These are phyloP conservation scores for Croton laevigatus DNA, from an alignment of 441 rosid species.

Conservation along the genomic window DNA sequence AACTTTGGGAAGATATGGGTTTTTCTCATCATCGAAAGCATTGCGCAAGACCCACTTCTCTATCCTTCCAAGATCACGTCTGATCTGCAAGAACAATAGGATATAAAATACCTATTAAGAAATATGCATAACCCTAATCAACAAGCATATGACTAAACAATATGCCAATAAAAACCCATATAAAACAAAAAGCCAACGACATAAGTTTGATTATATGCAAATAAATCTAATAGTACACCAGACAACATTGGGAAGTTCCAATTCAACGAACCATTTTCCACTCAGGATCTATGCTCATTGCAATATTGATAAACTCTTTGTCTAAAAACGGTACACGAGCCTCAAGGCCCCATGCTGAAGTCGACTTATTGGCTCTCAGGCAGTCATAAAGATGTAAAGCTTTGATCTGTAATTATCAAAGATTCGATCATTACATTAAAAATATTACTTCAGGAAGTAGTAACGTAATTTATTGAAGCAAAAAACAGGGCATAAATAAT, in stretches of 20 bases:
- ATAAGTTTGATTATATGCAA: neutral
- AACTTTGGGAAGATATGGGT: constrained; percentile 82
- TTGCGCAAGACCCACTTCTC: constrained; percentile 83
- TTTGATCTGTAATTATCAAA: constrained; percentile 61
- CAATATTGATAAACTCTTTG: constrained; percentile 67
- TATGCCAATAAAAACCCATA: neutral
- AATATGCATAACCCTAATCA: neutral
- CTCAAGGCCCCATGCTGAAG: constrained; percentile 99
- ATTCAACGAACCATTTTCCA: constrained; percentile 74
- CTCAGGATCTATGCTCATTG: constrained; percentile 98
- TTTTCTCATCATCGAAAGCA: constrained; percentile 74
- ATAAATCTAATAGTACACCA: neutral
- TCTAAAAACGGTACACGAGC: constrained; percentile 99
- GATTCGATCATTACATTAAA: constrained; percentile 21
- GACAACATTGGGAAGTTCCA: neutral
- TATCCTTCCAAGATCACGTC: constrained; percentile 70
- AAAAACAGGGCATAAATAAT: neutral
- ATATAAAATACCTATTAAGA: neutral
- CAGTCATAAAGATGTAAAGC: constrained; percentile 97
- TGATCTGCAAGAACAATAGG: constrained; percentile 40
- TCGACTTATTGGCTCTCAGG: constrained; percentile 96
- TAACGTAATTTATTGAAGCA: constrained; percentile 14
- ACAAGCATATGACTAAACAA: neutral
- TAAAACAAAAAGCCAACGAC: neutral
- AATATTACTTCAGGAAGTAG: neutral